Base-by-base conservation (phyloP, 805 yeast species). In the Suhomyces faveliae region DNA sequence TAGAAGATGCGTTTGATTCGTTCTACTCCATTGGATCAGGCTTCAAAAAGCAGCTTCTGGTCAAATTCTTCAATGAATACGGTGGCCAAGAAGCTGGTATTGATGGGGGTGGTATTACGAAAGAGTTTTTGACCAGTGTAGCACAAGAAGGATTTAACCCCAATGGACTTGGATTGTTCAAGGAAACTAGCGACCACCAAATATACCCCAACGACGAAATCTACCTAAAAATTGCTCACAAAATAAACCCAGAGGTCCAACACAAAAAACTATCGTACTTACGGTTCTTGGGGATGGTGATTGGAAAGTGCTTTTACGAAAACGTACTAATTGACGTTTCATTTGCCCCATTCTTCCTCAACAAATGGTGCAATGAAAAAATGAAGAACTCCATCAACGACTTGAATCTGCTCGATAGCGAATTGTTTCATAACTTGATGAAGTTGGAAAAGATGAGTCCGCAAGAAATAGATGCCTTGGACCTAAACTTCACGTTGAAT, bases 71-170 rank as follows among this genome's bases (percentile, higher is more conserved):
- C 30, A 87, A 88, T 57, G 79, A 85, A 47, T 80, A 53, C 66
- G 96, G 91, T 1, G 71, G 69, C 12, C 78, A 72, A 29, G 98
- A 92, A 62, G 89, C 84, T 0, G 99, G 99, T 1, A 85, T 92
- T 38, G 99, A 92, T 64, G 99, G 99, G 6, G 99, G 98, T 10
- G 99, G 99, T 1, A 72, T 92, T 20, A 91, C 97, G 0, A 91
- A 92, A 62, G 99, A 92, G 59, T 83, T 94, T 52, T 68, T 92
- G 47, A 89, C 92, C 2, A 73, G 85, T 43, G 83, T 89, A 0
- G 80, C 85, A 2, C 71, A 69, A 3, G 88, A 86, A 52, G 91
- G 87, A 0, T 88, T 92, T 57, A 67, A 72, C 57, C 69, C 73
- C 0, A 40, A 44, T 10, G 60, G 58, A 19, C 49, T 57, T 15